Base-by-base conservation (phyloP, 2,329 filamentous ascomycete genomes). In the Alternaria atra region DNA sequence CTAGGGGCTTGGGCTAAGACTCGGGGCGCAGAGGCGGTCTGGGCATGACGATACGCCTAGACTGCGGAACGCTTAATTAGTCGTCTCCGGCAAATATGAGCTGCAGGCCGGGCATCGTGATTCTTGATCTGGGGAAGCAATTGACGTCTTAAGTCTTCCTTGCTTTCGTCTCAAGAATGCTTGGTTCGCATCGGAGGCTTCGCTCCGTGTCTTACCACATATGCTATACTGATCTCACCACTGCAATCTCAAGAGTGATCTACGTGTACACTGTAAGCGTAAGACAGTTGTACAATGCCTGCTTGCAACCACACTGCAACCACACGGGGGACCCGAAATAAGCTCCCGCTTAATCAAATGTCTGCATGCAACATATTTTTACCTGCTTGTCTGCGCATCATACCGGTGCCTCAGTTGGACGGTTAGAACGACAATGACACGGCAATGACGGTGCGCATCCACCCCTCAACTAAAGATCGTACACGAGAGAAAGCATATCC, bases 61-160 rank as follows among this genome's bases (percentile, higher is more conserved):
- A 60, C 55, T 39, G 40, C 13, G 30, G 40, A 70, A 69, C 51
- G 66, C 69, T 71, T 70, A 60, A 66, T 57, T 64, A 48, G 58
- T 43, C 44, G 17, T 48, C 53, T 40, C 17, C 37, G 55, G 43
- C 30, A 23, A 56, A 48, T 39, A 13, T 37, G 48, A 32, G 47
- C 25, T 46, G 48, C 55, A 51, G 55, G 15, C 57, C 42, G 30
- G 30, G 29, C 50, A 47, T 39, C 13, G 20, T 17, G 39, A 57
- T 35, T 29, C 29, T 40, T 17, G 27, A 34, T 54, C 51, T 50
- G 64, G 54, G 43, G 44, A 54, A 61, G 12, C 51, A 54, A 43
- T 37, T 43, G 32, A 27, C 37, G 50, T 37, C 57, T 40, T 39
- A n/a, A 30, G 17, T n/a, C 25, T 42, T 52, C 44, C 43, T 32